Conservation (phyloP, 495 filamentous ascomycete species). For the Penicillium crystallinum region DNA sequence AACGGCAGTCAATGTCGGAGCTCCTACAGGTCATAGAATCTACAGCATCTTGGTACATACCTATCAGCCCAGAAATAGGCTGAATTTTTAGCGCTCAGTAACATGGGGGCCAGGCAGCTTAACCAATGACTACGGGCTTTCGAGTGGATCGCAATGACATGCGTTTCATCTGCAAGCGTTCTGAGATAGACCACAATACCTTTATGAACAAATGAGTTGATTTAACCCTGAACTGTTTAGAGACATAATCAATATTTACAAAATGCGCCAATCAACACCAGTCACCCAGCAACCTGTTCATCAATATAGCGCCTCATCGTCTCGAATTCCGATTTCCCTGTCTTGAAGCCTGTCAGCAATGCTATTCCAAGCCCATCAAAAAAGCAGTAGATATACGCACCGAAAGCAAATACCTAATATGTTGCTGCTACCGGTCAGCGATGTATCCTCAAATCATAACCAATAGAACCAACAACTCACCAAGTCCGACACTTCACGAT, state of each 20-base stretch:
- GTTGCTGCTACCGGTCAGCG: slow-evolving; percentile 28
- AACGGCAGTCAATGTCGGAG: too few species aligned
- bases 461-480: slow-evolving; percentile 36
- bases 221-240: not conserved
- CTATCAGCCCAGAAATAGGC: too few species aligned
- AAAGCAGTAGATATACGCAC: slow-evolving; percentile 16
- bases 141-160: too few species aligned
- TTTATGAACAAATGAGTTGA: not conserved
- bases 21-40: too few species aligned
- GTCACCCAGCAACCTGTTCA: slow-evolving; percentile 34
- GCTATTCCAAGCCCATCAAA: not conserved
- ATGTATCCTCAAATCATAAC: not conserved
- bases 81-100: too few species aligned
- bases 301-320: slow-evolving; percentile 53
- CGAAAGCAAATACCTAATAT: slow-evolving; percentile 59
- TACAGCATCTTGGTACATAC: too few species aligned
- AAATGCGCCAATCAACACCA: not conserved
- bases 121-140: too few species aligned
- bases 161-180: too few species aligned
- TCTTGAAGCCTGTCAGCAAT: slow-evolving; percentile 21
- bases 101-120: too few species aligned
- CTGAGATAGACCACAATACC: too few species aligned
- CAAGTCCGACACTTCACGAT: slow-evolving; percentile 64
- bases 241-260: not conserved
- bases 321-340: slow-evolving; percentile 58